Evolutionary conservation across 1,284 basidiomycete genomes (phyloP).

Genomic region (Rhizopogon parksii): DNA sequence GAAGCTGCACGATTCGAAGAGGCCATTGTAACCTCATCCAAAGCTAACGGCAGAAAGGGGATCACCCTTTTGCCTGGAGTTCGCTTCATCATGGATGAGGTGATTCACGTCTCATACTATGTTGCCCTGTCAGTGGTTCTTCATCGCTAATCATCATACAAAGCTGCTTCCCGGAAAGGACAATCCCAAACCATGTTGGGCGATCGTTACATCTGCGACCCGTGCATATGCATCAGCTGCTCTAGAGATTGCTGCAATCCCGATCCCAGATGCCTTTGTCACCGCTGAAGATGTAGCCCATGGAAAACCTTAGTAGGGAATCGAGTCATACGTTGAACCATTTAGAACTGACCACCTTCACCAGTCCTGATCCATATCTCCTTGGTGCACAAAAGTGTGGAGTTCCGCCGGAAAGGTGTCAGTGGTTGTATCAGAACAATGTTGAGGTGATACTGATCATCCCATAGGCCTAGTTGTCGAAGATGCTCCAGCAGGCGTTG

Average conservation of each 20-base stretch:
- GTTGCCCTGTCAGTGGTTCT: neutral
- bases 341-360: constrained; percentile 26
- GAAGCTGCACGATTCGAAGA: constrained; percentile 64
- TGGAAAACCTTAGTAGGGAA: constrained; percentile 71
- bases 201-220: constrained; percentile 64
- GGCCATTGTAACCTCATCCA: constrained; percentile 55
- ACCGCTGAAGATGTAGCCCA: constrained; percentile 71
- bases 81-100: constrained; percentile 44
- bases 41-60: constrained; percentile 44
- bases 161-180: constrained; percentile 41
- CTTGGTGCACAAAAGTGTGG: constrained; percentile 61
- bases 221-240: constrained; percentile 53
- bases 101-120: constrained; percentile 14
- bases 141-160: neutral
- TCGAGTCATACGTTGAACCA: constrained; percentile 6
- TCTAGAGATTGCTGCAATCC: constrained; percentile 45
- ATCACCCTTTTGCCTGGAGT: constrained; percentile 64
- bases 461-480: constrained; percentile 71
- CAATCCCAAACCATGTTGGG: constrained; percentile 53
- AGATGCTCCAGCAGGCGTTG: constrained; percentile 78
- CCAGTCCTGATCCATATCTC: constrained; percentile 80
- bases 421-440: constrained; percentile 14
- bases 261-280: constrained; percentile 61
- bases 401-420: constrained; percentile 54
- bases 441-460: constrained; percentile 6